These are phyloP conservation scores for Apiotrichum gracile DNA, from an alignment of 1,284 basidiomycete species.

Conservation along the genomic window DNA sequence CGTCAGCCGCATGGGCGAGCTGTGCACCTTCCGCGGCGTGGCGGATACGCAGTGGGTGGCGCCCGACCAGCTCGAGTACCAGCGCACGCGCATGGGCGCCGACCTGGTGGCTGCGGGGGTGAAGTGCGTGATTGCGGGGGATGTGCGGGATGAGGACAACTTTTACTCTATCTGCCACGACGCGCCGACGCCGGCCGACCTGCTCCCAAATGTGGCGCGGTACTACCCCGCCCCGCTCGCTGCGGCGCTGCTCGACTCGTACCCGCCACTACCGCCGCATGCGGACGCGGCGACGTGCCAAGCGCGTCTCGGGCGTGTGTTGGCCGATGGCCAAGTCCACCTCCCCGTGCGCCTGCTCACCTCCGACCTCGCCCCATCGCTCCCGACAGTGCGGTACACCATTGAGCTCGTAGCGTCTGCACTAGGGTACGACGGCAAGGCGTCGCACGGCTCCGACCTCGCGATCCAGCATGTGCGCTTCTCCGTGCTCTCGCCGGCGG, in stretches of 20 bases:
- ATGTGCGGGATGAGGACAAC: conserved; percentile 59
- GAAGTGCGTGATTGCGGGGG: conserved; percentile 58
- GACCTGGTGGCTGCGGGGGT: conserved; percentile 58
- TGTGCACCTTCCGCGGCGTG: conserved; percentile 64
- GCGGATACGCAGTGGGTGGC: conserved; percentile 49
- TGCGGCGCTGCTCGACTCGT: conserved; percentile 51
- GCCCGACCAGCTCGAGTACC: conserved; percentile 59
- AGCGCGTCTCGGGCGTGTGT: conserved; percentile 52
- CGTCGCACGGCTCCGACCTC: conserved; percentile 63
- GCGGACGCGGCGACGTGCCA: conserved; percentile 47
- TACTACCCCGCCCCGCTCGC: conserved; percentile 57
- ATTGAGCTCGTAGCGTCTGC: conserved; percentile 50
- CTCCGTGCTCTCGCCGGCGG: conserved; percentile 46
- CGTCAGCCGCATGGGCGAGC: conserved; percentile 51
- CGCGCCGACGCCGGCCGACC: conserved; percentile 51
- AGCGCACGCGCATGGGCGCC: conserved; percentile 58
- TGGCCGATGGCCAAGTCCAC: conserved; percentile 64
- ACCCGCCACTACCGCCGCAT: conserved; percentile 43
- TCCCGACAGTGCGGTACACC: conserved; percentile 62
- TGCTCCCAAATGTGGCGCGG: conserved; percentile 56
- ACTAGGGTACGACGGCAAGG: conserved; percentile 54
- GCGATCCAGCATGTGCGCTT: conserved; percentile 51
- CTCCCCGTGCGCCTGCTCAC: conserved; percentile 60
- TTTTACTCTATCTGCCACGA: conserved; percentile 64
- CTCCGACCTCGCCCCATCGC: conserved; percentile 55